Conservation (phyloP, 2,329 filamentous ascomycete genomes). For the Talaromyces sp. region DNA sequence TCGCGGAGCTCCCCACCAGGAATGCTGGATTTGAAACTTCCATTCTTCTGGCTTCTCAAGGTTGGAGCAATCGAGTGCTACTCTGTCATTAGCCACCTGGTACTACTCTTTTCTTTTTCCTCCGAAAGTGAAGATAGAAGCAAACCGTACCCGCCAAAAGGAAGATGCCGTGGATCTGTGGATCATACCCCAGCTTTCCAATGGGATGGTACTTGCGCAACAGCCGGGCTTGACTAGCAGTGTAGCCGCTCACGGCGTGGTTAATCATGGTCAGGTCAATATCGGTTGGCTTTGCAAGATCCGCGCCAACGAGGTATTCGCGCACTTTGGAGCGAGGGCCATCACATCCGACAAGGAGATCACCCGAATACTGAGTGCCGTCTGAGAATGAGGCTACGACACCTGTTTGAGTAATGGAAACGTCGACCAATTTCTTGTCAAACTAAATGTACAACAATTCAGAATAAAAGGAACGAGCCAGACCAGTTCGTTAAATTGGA, state of each 20-base stretch:
- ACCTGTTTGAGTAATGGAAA: background rate
- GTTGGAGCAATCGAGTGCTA: slow-evolving; percentile 8
- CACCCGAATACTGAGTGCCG: background rate
- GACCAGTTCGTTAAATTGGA: background rate
- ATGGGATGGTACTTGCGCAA: slow-evolving; percentile 7
- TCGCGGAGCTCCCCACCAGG: slow-evolving; percentile 6
- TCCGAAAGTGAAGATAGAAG: background rate
- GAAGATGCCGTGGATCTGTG: slow-evolving; percentile 5
- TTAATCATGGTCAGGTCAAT: slow-evolving; percentile 7
- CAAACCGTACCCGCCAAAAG: background rate
- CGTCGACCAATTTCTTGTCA: background rate
- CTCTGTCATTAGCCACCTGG: background rate
- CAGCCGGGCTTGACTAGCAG: background rate
- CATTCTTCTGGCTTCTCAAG: slow-evolving; percentile 1
- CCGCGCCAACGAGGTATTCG: slow-evolving; percentile 3
- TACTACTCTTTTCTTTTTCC: background rate
- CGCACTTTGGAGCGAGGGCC: slow-evolving; percentile 5
- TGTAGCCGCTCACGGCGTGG: background rate
- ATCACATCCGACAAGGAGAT: slow-evolving; percentile 4
- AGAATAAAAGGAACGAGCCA: background rate
- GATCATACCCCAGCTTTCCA: slow-evolving; percentile 7
- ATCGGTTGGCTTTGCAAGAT: background rate
- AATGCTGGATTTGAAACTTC: slow-evolving; percentile 7
- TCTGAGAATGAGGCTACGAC: background rate
- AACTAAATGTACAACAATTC: background rate